Percentiles rank a stretch among this genome's conserved stretches.
Conservation (phyloP, 164 flowering plant species). For the Litsea cubeba region DNA sequence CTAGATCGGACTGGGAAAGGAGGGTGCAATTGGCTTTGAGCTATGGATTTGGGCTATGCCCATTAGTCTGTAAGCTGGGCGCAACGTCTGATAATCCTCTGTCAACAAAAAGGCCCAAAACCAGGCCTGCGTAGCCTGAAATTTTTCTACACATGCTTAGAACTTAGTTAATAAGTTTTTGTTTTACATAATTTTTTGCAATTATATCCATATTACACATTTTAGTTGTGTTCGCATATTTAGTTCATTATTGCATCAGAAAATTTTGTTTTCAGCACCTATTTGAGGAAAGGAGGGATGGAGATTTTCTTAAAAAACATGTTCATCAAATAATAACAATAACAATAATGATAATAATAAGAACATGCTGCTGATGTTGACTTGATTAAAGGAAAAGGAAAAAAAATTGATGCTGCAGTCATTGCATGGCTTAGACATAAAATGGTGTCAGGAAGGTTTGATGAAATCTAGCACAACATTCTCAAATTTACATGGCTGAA, state of each 20-base stretch:
- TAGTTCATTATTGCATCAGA: background rate
- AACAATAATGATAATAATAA: no score
- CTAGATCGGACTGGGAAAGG: background rate
- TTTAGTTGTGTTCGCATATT: background rate
- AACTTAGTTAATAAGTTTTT: background rate
- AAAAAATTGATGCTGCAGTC: no score
- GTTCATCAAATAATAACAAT: no score
- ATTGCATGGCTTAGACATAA: no score
- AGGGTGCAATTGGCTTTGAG: background rate
- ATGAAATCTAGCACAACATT: background rate
- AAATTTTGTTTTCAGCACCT: no score
- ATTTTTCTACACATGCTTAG: background rate
- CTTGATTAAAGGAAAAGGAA: no score
- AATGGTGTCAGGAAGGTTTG: background rate
- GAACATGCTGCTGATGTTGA: no score
- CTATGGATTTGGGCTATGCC: background rate
- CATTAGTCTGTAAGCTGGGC: background rate
- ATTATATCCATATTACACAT: background rate
- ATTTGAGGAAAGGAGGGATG: no score
- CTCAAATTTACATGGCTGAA: background rate
- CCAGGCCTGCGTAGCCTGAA: background rate
- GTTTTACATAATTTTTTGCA: background rate
- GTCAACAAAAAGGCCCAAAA: background rate
- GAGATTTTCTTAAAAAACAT: no score
- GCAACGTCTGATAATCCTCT: background rate